Conservation (phyloP, 2,329 filamentous ascomycete species). For the Alternaria solani region DNA sequence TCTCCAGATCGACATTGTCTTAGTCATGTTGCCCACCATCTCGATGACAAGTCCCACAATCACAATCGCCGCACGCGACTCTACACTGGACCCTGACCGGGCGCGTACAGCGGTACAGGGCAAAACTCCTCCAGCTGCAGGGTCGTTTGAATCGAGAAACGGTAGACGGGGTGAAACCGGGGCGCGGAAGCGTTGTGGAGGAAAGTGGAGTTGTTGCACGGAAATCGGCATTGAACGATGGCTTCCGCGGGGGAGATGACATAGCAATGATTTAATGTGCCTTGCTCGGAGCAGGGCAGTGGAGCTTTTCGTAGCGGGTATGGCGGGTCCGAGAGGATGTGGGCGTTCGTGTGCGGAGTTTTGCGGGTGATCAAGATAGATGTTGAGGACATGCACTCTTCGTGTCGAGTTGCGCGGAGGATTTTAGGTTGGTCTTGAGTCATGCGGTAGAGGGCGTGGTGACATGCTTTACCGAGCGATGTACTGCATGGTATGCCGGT, state of each 20-base stretch:
- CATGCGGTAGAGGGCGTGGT: neutral
- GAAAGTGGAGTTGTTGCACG: neutral
- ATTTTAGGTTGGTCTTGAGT: neutral
- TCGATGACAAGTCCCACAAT: neutral
- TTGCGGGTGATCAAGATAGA: neutral
- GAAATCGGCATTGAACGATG: constrained; percentile 6
- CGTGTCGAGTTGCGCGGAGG: neutral
- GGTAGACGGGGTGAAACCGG: neutral
- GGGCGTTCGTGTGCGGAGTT: neutral
- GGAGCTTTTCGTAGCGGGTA: neutral
- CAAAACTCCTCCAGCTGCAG: neutral
- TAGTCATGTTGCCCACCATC: neutral
- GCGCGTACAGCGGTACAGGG: neutral
- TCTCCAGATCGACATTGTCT: neutral
- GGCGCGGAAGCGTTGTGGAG: neutral
- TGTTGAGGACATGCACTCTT: neutral
- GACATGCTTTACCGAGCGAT: neutral
- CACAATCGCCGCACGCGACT: neutral
- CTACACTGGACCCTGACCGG: neutral
- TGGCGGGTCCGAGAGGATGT: neutral
- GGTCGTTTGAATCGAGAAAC: neutral
- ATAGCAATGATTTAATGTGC: neutral
- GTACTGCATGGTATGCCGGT: neutral
- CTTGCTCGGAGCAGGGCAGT: neutral
- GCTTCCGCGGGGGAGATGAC: neutral